These are phyloP conservation scores for Trifolium dubium DNA, from an alignment of 306 rosid species.

Conservation along the genomic window DNA sequence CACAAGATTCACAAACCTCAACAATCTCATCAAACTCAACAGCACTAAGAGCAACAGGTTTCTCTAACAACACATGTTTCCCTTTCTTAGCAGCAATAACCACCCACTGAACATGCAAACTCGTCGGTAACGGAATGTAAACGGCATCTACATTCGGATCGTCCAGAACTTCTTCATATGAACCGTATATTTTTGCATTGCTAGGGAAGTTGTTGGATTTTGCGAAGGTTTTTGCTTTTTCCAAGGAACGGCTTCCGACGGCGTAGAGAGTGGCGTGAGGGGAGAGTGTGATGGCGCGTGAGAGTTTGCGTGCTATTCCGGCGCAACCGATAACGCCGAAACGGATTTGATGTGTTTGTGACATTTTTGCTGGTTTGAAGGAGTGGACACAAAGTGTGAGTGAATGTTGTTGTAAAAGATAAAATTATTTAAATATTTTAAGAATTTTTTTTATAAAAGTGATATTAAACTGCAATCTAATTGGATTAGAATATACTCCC, in stretches of 20 bases:
- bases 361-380: conserved; percentile 30
- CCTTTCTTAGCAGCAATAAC: conserved; percentile 72
- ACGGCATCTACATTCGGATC: conserved; percentile 84
- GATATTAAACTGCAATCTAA: too few species aligned
- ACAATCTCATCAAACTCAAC: conserved; percentile 63
- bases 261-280: conserved; percentile 67
- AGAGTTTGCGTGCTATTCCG: conserved; percentile 72
- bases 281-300: conserved; percentile 69
- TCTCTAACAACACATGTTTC: conserved; percentile 87
- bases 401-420: too few species aligned
- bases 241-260: conserved; percentile 78
- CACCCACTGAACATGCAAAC: conserved; percentile 83
- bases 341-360: conserved; percentile 47
- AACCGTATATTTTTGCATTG: conserved; percentile 63
- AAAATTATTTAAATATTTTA: too few species aligned
- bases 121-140: conserved; percentile 82
- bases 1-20: conserved; percentile 70
- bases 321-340: conserved; percentile 91
- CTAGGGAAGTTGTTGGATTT: conserved; percentile 64
- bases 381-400: too few species aligned
- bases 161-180: conserved; percentile 78
- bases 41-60: conserved; percentile 77
- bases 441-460: too few species aligned
- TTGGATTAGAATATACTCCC: too few species aligned
- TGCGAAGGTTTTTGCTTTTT: conserved; percentile 74